A percentile compares a stretch with the other conserved stretches of the same genome.
phyloP scores from a whole-genome alignment of 2,329 filamentous ascomycete species.

The Trichophyton mentagrophytes region DNA sequence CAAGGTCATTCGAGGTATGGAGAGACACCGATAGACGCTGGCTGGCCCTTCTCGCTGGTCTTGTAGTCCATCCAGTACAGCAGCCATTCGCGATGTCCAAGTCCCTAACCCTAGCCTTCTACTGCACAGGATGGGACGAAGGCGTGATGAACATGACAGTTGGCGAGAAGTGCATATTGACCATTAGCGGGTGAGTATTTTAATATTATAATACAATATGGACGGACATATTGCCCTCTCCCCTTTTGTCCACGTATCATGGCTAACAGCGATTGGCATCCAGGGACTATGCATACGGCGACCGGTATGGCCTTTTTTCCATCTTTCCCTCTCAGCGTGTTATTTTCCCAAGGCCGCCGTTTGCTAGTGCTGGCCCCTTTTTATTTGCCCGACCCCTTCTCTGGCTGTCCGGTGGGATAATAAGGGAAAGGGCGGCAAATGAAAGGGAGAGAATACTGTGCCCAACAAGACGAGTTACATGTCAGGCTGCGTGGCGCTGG shows the following conservation, averaged over 20 bases:
- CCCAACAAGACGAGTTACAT: not conserved
- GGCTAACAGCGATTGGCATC: not conserved
- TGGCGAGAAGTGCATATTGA: conserved; percentile 77
- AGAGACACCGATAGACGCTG: not conserved
- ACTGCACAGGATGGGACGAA: conserved; percentile 61
- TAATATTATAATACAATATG: not conserved
- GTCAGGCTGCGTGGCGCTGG: conserved; percentile 2
- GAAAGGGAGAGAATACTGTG: not conserved
- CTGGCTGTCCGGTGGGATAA: not conserved
- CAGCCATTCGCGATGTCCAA: not conserved
- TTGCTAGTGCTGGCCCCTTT: not conserved
- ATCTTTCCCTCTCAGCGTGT: not conserved
- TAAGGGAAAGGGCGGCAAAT: not conserved
- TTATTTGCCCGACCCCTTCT: not conserved
- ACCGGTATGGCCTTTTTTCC: conserved; percentile 22
- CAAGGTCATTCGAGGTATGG: conserved; percentile 69
- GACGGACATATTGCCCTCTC: not conserved
- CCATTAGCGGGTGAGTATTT: conserved; percentile 56
- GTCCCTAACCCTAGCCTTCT: conserved; percentile 6
- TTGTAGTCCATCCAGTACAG: not conserved
- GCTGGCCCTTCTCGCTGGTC: not conserved
- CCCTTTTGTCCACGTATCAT: not conserved
- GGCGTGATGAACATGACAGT: conserved; percentile 75
- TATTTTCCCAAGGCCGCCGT: not conserved
- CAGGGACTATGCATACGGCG: conserved; percentile 31